Base-by-base conservation (phyloP, 805 yeast species). In the Candida verbasci region DNA sequence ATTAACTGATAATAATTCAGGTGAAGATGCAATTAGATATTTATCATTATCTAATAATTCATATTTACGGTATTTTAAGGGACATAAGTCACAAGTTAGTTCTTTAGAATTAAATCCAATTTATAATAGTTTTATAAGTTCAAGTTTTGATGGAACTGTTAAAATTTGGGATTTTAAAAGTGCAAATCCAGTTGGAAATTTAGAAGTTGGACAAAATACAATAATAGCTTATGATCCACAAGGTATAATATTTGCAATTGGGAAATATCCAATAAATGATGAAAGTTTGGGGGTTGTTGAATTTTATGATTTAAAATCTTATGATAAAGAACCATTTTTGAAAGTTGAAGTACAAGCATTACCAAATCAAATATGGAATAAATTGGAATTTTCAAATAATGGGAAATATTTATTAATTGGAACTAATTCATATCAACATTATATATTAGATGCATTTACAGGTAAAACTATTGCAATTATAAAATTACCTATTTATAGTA, bases 91-190 rank as follows among this genome's bases (percentile, higher is more conserved):
- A 10, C 73, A 78, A 42, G 96, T 93, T 3, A 74, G 76, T 4
- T 72, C 78, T 7, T 57, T 93, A 4, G 87, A 83, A 56, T 75
- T 87, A 49, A 76, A 80, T 31, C 96, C 95, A 0, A 65, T 75
- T 4, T 70, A 72, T 38, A 88, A 82, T 49, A 60, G 72, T 9
- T 74, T 85, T 52, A 48, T 85, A 8, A 78, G 85, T 29, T 70
- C 89, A 0, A 74, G 95, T 0, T 56, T 74, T 39, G 98, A 93
- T 55, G 74, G 81, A 37, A 78, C 95, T 0, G 84, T 88, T 1
- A 76, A 93, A 44, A 47, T 85, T 6, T 93, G 98, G 98, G 97
- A 93, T 59, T 55, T 84, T 17, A 66, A 91, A 46, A 68, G 82
- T 0, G 67, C 85, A 1, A 70, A 75, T 39, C 75, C 83, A 14